A percentile compares a stretch with the other conserved stretches of the same genome.
These are phyloP conservation scores for Oldenlandia corymbosa DNA, from an alignment of 257 asterid genomes.

Conservation along the genomic window DNA sequence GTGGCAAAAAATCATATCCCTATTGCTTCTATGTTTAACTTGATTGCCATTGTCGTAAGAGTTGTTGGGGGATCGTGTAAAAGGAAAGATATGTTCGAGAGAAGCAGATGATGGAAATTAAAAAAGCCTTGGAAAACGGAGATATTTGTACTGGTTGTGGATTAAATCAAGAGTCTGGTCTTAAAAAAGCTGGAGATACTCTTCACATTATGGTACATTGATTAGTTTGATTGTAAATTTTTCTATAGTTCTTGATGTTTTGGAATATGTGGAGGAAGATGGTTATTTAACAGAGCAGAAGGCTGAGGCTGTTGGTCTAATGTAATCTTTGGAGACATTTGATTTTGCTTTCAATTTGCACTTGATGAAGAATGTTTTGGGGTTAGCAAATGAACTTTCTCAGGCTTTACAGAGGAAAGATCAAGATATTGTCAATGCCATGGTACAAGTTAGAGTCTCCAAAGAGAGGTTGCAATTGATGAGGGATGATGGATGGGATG, in stretches of 20 bases:
- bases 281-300: background rate
- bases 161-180: background rate
- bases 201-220: constrained; percentile 6
- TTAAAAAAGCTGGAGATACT: background rate
- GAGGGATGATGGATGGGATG: background rate
- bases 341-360: constrained; percentile 3
- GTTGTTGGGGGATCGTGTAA: background rate
- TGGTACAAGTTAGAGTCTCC: background rate
- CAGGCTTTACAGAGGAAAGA: background rate
- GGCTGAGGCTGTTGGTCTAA: background rate
- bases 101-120: background rate
- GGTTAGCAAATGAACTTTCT: background rate
- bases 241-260: background rate
- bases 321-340: background rate
- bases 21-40: background rate
- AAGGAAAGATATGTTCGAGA: background rate
- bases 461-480: background rate
- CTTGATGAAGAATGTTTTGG: background rate
- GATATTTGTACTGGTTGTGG: background rate
- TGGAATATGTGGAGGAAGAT: background rate
- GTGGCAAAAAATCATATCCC: background rate
- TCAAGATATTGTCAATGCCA: constrained; percentile 5
- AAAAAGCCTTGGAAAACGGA: background rate
- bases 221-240: constrained; percentile 3
- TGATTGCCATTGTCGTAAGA: background rate